Conservation (phyloP, 805 yeast species). For the Pichia nanzhaoensis region DNA sequence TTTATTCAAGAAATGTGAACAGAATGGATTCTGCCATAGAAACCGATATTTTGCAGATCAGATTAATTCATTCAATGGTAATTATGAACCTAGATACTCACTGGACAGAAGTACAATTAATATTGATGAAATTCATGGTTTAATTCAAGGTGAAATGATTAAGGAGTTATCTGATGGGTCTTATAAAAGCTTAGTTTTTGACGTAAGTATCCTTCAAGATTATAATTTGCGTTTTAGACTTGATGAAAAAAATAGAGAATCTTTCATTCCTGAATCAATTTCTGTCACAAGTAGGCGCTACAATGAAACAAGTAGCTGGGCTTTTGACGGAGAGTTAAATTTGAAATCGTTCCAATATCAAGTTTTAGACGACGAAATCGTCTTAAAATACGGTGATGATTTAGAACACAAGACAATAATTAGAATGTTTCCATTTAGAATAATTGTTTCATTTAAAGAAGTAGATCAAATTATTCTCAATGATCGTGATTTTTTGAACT, state of each 20-base stretch:
- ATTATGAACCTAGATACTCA: conserved; percentile 34
- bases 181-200: conserved; percentile 45
- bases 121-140: conserved; percentile 25
- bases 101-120: conserved; percentile 33
- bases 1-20: conserved; percentile 68
- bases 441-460: conserved; percentile 42
- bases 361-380: conserved; percentile 18
- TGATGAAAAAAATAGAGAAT: conserved; percentile 53
- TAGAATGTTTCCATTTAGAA: conserved; percentile 40
- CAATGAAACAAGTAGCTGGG: conserved; percentile 54
- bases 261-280: not conserved
- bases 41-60: conserved; percentile 59
- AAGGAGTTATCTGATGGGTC: conserved; percentile 40
- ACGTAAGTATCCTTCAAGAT: conserved; percentile 47
- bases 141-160: conserved; percentile 38
- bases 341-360: conserved; percentile 21
- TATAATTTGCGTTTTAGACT: conserved; percentile 54
- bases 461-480: conserved; percentile 52
- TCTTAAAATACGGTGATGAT: conserved; percentile 31
- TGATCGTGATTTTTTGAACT: conserved; percentile 61
- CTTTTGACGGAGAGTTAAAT: conserved; percentile 32
- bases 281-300: conserved; percentile 42
- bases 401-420: conserved; percentile 38
- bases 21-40: conserved; percentile 77
- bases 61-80: conserved; percentile 22